phyloP scores from a whole-genome alignment of 805 yeast species.

The Yarrowia deformans region DNA sequence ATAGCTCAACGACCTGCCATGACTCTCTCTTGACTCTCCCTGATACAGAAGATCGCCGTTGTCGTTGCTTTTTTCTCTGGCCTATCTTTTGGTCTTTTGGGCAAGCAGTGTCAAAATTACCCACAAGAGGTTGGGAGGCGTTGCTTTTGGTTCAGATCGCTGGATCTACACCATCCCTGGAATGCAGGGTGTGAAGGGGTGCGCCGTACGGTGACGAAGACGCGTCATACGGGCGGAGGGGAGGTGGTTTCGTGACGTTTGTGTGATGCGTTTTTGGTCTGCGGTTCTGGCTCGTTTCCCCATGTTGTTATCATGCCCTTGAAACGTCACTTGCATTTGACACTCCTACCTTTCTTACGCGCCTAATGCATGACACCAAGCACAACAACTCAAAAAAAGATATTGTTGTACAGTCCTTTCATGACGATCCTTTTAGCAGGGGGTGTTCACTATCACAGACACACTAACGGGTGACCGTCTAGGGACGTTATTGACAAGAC shows the following conservation, averaged over 20 bases:
- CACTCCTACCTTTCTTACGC: slow-evolving; percentile 22
- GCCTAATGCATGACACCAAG: slow-evolving; percentile 2
- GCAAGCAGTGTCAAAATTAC: not conserved
- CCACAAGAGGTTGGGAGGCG: slow-evolving; percentile 1
- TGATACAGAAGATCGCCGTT: not conserved
- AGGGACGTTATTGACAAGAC: not conserved
- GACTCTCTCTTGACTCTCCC: slow-evolving; percentile 6
- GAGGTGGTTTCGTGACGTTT: not conserved
- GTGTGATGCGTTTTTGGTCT: not conserved
- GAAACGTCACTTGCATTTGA: not conserved
- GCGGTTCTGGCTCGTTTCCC: not conserved
- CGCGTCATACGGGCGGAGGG: not conserved
- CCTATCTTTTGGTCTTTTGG: too few relatives aligned
- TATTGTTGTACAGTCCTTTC: slow-evolving; percentile 13
- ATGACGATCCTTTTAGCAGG: slow-evolving; percentile 15
- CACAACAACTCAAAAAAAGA: slow-evolving; percentile 20
- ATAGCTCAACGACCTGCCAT: not conserved
- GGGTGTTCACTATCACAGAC: not conserved
- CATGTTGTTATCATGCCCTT: not conserved
- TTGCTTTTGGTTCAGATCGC: slow-evolving; percentile 34
- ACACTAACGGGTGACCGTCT: not conserved
- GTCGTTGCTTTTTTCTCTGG: slow-evolving; percentile 3
- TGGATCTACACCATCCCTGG: slow-evolving; percentile 35
- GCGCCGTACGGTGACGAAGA: not conserved
- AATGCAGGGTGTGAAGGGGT: slow-evolving; percentile 19